Percentiles rank a stretch among this genome's conserved stretches.
Evolutionary conservation across 768 basidiomycete species (phyloP).

Genomic region (Trametopsis cervina): DNA sequence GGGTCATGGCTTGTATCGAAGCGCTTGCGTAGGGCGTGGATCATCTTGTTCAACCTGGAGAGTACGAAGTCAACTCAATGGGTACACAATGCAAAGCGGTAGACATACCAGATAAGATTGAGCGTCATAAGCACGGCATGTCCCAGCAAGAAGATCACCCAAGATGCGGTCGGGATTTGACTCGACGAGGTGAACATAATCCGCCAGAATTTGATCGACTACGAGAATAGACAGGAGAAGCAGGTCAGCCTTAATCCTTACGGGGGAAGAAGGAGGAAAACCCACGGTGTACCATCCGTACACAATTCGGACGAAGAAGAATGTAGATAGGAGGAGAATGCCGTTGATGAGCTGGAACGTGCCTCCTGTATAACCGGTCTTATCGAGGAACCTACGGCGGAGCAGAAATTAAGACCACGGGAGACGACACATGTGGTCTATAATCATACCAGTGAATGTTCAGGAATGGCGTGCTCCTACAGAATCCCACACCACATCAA

Average conservation of each 20-base stretch:
- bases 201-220: slow-evolving; percentile 38
- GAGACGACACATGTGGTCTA: background rate
- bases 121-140: slow-evolving; percentile 64
- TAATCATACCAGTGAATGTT: slow-evolving; percentile 74
- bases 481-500: too few species aligned
- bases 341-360: slow-evolving; percentile 69
- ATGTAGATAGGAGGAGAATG: slow-evolving; percentile 52
- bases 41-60: slow-evolving; percentile 70
- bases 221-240: background rate
- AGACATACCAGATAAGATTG: slow-evolving; percentile 68
- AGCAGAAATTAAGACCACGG: too few species aligned
- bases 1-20: slow-evolving; percentile 31
- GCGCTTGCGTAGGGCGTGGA: slow-evolving; percentile 54
- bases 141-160: slow-evolving; percentile 44
- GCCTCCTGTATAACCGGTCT: slow-evolving; percentile 64
- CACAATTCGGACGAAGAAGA: slow-evolving; percentile 63
- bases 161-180: slow-evolving; percentile 43
- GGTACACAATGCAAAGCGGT: background rate
- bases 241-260: too few species aligned
- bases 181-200: slow-evolving; percentile 43
- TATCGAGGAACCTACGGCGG: slow-evolving; percentile 72
- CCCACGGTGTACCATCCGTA: slow-evolving; percentile 52
- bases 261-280: background rate
- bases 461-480: slow-evolving; percentile 77
- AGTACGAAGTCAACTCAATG: background rate